Evolutionary conservation across 169 alveolate species (phyloP).

Genomic region (Blepharisma undulans): DNA sequence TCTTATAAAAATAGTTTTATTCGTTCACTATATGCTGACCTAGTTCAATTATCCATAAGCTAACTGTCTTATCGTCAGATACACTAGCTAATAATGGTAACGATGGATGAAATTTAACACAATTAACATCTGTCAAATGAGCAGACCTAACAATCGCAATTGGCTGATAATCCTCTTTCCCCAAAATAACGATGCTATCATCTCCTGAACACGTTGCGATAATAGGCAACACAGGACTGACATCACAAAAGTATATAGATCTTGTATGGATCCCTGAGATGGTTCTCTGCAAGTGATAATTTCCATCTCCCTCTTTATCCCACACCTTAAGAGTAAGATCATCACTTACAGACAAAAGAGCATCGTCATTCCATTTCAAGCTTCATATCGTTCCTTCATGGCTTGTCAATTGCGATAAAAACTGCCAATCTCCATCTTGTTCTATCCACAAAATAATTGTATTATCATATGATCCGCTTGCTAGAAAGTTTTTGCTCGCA

Average conservation of each 20-base stretch:
- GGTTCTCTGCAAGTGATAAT: conserved; percentile 12
- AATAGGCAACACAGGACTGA: conserved; percentile 45
- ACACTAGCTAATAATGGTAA: conserved; percentile 47
- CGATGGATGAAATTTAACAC: conserved; percentile 47
- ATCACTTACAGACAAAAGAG: conserved; percentile 76
- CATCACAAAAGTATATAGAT: conserved; percentile 62
- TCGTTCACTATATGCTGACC: not conserved
- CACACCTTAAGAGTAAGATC: conserved; percentile 74
- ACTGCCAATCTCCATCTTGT: conserved; percentile 81
- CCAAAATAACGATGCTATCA: conserved; percentile 52
- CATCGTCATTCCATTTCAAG: conserved; percentile 70
- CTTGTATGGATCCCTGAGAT: conserved; percentile 60
- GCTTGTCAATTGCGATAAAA: conserved; percentile 53
- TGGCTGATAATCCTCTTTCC: conserved; percentile 26
- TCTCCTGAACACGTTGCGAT: conserved; percentile 68
- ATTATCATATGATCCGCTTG: conserved; percentile 85
- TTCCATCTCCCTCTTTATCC: conserved; percentile 53
- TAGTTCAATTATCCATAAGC: conserved; percentile 48
- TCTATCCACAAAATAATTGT: conserved; percentile 76
- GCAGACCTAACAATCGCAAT: conserved; percentile 27
- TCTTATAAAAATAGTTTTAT: not conserved
- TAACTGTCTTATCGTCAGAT: conserved; percentile 55
- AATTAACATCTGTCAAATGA: conserved; percentile 61
- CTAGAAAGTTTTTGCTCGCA: conserved; percentile 64
- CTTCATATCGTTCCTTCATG: conserved; percentile 85